phyloP scores from a whole-genome alignment of 2,329 filamentous ascomycete species.

The Aspergillus glaucus region DNA sequence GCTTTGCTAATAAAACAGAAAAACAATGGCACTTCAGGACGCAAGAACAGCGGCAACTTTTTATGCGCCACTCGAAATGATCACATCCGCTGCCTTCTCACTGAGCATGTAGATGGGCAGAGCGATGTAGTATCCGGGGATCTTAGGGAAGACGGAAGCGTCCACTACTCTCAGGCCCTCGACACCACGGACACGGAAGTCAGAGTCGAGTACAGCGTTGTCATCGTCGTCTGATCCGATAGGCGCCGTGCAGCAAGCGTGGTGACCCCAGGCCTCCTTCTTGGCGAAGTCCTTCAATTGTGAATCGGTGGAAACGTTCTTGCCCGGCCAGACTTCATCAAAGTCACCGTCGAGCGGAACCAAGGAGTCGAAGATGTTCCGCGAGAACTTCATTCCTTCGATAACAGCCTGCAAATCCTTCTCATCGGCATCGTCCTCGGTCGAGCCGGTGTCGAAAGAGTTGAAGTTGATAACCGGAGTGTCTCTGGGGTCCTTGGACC shows the following conservation, averaged over 20 bases:
- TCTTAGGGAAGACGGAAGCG: constrained; percentile 51
- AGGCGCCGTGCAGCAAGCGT: constrained; percentile 49
- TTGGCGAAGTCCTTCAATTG: constrained; percentile 45
- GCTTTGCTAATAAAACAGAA: background rate
- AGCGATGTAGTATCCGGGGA: constrained; percentile 50
- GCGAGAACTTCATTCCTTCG: constrained; percentile 51
- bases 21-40: background rate
- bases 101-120: constrained; percentile 51
- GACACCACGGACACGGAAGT: constrained; percentile 53
- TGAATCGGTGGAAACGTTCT: constrained; percentile 36
- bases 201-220: constrained; percentile 49
- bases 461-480: constrained; percentile 58
- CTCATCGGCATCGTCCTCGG: constrained; percentile 37
- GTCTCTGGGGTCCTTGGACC: constrained; percentile 56
- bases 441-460: constrained; percentile 42
- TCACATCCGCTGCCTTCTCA: constrained; percentile 57
- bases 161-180: constrained; percentile 56
- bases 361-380: constrained; percentile 39
- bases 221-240: constrained; percentile 50
- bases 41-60: background rate
- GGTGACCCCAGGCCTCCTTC: constrained; percentile 51
- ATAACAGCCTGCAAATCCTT: constrained; percentile 49
- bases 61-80: constrained; percentile 24
- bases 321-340: constrained; percentile 39
- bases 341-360: constrained; percentile 42